Evolutionary conservation across 192 early-diverging fungal genomes (phyloP).

Genomic region (Podila clonocystis): DNA sequence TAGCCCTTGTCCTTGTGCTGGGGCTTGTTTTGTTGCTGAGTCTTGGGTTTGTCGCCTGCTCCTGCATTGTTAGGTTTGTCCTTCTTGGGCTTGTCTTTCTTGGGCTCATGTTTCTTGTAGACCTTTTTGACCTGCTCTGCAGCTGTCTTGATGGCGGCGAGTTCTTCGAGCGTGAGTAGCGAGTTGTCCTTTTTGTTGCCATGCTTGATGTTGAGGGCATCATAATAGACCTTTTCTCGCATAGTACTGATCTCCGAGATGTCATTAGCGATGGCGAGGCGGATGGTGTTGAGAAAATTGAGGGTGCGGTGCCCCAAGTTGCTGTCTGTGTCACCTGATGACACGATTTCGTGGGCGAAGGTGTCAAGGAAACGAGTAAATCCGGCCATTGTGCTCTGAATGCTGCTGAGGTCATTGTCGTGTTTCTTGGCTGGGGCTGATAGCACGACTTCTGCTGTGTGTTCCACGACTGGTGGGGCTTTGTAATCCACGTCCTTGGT

Average conservation of each 20-base stretch:
- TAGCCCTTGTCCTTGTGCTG: not conserved
- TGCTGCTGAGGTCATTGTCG: not conserved
- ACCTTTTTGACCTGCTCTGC: not conserved
- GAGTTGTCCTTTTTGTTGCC: constrained; percentile 1
- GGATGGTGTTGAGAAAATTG: constrained; percentile 7
- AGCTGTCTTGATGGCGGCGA: not conserved
- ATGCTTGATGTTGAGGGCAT: constrained; percentile 8
- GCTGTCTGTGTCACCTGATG: not conserved
- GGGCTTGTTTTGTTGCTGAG: not conserved
- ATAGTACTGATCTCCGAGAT: constrained; percentile 4
- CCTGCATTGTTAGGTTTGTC: not conserved
- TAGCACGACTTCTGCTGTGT: not conserved
- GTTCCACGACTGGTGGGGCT: not conserved
- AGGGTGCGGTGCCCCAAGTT: not conserved
- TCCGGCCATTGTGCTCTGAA: not conserved
- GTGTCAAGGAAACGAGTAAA: constrained; percentile 3
- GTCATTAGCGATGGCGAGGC: not conserved
- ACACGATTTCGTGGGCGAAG: not conserved
- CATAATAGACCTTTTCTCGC: constrained; percentile 6
- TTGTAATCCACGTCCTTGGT: constrained; percentile 4
- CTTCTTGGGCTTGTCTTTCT: not conserved
- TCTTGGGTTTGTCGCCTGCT: not conserved
- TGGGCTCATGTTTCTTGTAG: not conserved
- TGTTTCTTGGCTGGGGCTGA: not conserved
- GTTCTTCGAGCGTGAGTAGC: not conserved